Evolutionary conservation across 129 eudicot genomes (phyloP), one percentile per base, ranked within the genome.

Genomic region (Lonicera japonica): DNA sequence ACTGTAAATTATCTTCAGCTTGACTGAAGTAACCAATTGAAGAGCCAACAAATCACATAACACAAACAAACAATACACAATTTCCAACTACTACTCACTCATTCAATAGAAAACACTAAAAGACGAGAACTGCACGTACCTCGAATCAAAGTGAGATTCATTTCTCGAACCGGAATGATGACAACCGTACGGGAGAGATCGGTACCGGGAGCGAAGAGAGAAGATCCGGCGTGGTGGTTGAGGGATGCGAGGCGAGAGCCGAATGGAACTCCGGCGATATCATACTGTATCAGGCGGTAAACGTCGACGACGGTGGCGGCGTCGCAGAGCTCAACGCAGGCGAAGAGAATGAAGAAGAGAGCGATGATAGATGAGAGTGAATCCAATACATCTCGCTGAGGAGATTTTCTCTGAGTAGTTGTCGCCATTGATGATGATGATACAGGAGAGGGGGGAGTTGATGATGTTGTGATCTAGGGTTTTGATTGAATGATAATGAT

Each of bases 201-300:
- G 11, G 83, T 70, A 40, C 75, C 78, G 23, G 85, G 70, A 58
- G 92, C 66, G 40, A 77, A 78, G 4, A 83, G 56, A 3, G 94
- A 83, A 59, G 97, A 86, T 55, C 83, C 90, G 43, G 97, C 97
- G 76, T 90, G 95, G 69, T 86, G 95, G 58, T 90, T 90, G 66
- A 90, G 82, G 0, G 92, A 73, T 15, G 97, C 86, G n/a, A 77
- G 60, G 17, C 95, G 95, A 70, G 97, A 90, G 81, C 97, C 97
- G 11, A 83, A 83, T 0, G 95, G 97, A 25, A 75, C 95, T 39
- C 97, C 97, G 77, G 85, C 79, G 68, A 90, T 67, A 73, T 90
- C 97, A 59, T 90, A 90, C 83, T 90, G 97, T 3, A 90, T 89
- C 43, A 90, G 80, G 8, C 97, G 95, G 78, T 90, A 90, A 29